These are phyloP conservation scores for Wickerhamomyces sp. DNA, from an alignment of 1,139 yeast genomes.

Conservation along the genomic window DNA sequence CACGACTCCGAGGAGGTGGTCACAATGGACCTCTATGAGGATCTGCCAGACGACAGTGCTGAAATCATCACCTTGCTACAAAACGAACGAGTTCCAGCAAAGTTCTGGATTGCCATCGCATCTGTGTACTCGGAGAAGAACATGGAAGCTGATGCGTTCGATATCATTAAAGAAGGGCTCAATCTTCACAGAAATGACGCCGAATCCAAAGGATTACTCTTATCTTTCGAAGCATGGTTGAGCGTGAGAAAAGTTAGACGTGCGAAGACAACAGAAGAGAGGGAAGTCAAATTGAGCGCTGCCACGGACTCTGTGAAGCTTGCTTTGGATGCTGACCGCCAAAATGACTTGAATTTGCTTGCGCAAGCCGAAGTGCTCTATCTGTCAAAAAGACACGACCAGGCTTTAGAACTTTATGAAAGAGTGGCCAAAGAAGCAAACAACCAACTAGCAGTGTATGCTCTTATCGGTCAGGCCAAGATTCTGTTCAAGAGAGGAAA, in stretches of 20 bases:
- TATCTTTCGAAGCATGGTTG: slow-evolving; percentile 71
- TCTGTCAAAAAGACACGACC: slow-evolving; percentile 49
- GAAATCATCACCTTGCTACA: slow-evolving; percentile 75
- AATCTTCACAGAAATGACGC: slow-evolving; percentile 21
- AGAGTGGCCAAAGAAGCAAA: slow-evolving; percentile 39
- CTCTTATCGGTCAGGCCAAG: slow-evolving; percentile 82
- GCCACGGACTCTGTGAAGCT: slow-evolving; percentile 32
- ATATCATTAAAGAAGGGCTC: slow-evolving; percentile 60
- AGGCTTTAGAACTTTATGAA: slow-evolving; percentile 62
- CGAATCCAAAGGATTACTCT: slow-evolving; percentile 49
- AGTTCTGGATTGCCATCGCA: slow-evolving; percentile 83
- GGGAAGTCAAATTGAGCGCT: slow-evolving; percentile 25
- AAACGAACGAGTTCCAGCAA: slow-evolving; percentile 69
- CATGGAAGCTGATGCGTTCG: slow-evolving; percentile 56
- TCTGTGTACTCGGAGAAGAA: slow-evolving; percentile 68
- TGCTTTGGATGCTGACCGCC: slow-evolving; percentile 34
- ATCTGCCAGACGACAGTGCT: slow-evolving; percentile 82
- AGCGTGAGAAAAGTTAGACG: slow-evolving; percentile 46
- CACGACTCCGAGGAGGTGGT: slow-evolving; percentile 66
- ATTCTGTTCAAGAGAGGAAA: slow-evolving; percentile 67
- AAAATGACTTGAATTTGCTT: slow-evolving; percentile 45
- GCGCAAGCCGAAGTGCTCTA: slow-evolving; percentile 53
- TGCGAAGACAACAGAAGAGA: slow-evolving; percentile 26
- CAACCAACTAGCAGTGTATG: slow-evolving; percentile 58
- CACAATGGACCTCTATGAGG: slow-evolving; percentile 59